Conservation (phyloP, 805 yeast species). For the Cyberlindnera subsufficiens region DNA sequence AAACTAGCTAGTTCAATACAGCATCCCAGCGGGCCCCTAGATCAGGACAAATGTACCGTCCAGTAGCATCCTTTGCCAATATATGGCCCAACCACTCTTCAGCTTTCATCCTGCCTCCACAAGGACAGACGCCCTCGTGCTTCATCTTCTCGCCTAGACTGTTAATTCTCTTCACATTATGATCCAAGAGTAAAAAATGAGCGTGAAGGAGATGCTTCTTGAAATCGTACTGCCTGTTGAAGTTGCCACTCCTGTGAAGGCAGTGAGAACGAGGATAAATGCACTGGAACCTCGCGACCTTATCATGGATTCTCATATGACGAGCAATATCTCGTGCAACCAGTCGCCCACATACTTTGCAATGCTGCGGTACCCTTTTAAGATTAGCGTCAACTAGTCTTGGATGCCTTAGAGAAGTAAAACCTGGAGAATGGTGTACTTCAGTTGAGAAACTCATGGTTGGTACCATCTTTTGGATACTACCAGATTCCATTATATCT, state of each 20-base stretch:
- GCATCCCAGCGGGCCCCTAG: not conserved
- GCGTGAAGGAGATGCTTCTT: conserved; percentile 58
- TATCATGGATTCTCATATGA: conserved; percentile 58
- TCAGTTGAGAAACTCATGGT: too few species aligned
- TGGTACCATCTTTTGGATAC: too few species aligned
- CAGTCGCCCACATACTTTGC: conserved; percentile 46
- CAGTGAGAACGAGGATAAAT: conserved; percentile 50
- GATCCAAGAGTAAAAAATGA: conserved; percentile 51
- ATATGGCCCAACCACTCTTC: conserved; percentile 56
- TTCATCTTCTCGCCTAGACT: conserved; percentile 47
- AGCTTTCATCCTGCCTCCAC: conserved; percentile 46
- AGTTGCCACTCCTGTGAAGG: conserved; percentile 54
- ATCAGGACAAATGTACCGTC: conserved; percentile 3
- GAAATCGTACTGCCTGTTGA: conserved; percentile 64
- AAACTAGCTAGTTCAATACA: too few species aligned
- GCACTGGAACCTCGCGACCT: conserved; percentile 50
- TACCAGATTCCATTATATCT: too few species aligned
- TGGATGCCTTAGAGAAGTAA: too few species aligned
- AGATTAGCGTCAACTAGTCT: too few species aligned
- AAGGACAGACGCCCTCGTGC: conserved; percentile 48
- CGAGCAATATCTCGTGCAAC: conserved; percentile 57
- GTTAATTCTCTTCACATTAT: conserved; percentile 28
- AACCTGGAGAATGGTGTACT: too few species aligned
- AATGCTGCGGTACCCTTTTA: conserved; percentile 22
- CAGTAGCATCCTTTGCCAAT: conserved; percentile 19